Conservation (phyloP, 2,329 filamentous ascomycete genomes). For the Epichloe gansuensis region DNA sequence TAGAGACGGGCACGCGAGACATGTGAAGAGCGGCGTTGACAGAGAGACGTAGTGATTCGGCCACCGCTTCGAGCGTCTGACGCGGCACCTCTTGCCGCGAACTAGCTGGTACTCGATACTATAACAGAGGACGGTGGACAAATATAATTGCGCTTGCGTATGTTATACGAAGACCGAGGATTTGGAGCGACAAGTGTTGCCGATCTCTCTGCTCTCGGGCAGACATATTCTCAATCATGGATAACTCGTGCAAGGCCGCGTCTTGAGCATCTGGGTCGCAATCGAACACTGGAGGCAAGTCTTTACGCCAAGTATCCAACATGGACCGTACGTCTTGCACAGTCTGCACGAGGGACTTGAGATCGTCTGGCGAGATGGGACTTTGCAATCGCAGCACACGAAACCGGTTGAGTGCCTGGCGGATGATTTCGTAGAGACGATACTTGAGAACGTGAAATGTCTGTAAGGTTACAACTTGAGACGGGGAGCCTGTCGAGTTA, state of each 20-base stretch:
- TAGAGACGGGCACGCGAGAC: conserved; percentile 14
- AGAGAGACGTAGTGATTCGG: conserved; percentile 13
- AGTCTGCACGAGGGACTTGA: conserved; percentile 8
- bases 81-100: conserved; percentile 5
- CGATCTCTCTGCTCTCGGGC: background rate
- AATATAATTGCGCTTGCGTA: conserved; percentile 3
- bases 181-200: conserved; percentile 2
- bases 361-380: conserved; percentile 10
- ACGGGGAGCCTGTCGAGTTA: background rate
- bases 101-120: conserved; percentile 2
- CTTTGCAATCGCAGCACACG: conserved; percentile 12
- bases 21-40: conserved; percentile 18
- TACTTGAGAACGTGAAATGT: conserved; percentile 17
- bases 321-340: conserved; percentile 7
- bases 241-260: background rate
- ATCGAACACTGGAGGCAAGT: background rate
- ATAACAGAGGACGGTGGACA: conserved; percentile 2
- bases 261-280: conserved; percentile 4
- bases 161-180: background rate
- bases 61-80: conserved; percentile 10
- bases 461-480: conserved; percentile 6
- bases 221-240: background rate
- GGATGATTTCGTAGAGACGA: conserved; percentile 16
- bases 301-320: conserved; percentile 8
- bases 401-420: conserved; percentile 14